Evolutionary conservation across 2,329 filamentous ascomycete genomes (phyloP), one percentile per base, ranked within the genome.

Genomic region (Curvularia hawaiiensis): DNA sequence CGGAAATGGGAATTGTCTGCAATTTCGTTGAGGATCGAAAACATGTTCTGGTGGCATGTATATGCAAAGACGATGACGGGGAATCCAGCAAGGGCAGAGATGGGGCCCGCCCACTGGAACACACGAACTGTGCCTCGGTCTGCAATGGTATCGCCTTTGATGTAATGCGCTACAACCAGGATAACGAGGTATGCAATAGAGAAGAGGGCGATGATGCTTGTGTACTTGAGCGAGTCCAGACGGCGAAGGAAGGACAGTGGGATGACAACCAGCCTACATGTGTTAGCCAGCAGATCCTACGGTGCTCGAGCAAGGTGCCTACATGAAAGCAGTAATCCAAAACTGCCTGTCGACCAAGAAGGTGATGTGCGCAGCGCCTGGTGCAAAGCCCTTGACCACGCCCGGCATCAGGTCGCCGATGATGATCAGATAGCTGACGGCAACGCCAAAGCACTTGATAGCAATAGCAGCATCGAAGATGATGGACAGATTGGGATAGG

Each of bases 21-120:
- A 65, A 99, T 92, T 78, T 99, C 95, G 70, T 99, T 99, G 44
- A 99, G 80, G 64, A 99, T 96, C 11, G 94, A 97, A 75, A 99
- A 99, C 95, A 99, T 99, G 75, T 99, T 99, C 72, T 99, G 95
- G 77, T 99, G 95, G 75, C 95, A 99, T 1, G 95, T 99, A 75
- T 98, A 99, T n/a, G 94, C 95, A 81, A 99, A 99, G 2, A 99
- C 91, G 55, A 98, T 93, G 52, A 99, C 92, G 0, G 95, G 95
- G 63, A 99, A 86, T 61, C 90, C 93, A 66, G 91, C 92, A 52
- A 99, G 82, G 7, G 90, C 88, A 35, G 90, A 85, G 10, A 96
- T 82, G 3, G 91, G 83, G 8, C 94, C 91, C 43, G 87, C 89
- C 89, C 92, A 97, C 60, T 85, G 80, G 61, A 97, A 83, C 30